Conservation (phyloP, 2,329 filamentous ascomycete genomes). For the Claviceps fusiformis region DNA sequence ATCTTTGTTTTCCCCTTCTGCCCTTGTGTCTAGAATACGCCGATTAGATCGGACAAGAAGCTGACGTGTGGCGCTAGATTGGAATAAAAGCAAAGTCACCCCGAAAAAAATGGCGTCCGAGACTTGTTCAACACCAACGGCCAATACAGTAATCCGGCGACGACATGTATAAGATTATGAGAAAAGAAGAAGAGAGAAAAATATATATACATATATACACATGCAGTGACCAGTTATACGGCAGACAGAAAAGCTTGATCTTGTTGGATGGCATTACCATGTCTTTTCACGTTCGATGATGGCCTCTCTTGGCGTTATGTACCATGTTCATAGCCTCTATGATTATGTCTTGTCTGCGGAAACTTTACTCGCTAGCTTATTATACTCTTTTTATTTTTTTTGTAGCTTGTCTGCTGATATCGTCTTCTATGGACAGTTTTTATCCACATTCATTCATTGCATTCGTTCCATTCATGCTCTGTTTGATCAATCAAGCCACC, state of each 20-base stretch:
- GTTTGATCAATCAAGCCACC: not conserved
- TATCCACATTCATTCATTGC: not conserved
- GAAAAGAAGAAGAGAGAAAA: not conserved
- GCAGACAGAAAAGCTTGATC: not conserved
- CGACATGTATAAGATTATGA: not conserved
- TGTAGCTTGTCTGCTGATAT: not conserved
- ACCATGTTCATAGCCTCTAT: not conserved
- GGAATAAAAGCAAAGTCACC: not conserved
- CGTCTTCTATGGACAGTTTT: not conserved
- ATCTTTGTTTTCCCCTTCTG: not conserved
- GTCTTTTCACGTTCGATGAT: not conserved
- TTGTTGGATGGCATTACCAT: not conserved
- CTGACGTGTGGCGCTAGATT: not conserved
- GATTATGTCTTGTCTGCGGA: not conserved
- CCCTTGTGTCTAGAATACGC: not conserved
- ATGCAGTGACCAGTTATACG: not conserved
- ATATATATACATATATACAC: not conserved
- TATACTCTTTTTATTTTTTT: not conserved
- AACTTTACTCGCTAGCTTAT: not conserved
- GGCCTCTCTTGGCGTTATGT: not conserved
- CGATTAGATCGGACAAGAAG: not conserved
- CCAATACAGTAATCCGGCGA: not conserved
- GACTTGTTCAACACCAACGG: not conserved
- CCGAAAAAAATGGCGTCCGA: not conserved
- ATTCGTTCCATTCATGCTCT: not conserved